Base-by-base conservation (phyloP, 2,329 filamentous ascomycete genomes). In the Geosmithia putterillii region DNA sequence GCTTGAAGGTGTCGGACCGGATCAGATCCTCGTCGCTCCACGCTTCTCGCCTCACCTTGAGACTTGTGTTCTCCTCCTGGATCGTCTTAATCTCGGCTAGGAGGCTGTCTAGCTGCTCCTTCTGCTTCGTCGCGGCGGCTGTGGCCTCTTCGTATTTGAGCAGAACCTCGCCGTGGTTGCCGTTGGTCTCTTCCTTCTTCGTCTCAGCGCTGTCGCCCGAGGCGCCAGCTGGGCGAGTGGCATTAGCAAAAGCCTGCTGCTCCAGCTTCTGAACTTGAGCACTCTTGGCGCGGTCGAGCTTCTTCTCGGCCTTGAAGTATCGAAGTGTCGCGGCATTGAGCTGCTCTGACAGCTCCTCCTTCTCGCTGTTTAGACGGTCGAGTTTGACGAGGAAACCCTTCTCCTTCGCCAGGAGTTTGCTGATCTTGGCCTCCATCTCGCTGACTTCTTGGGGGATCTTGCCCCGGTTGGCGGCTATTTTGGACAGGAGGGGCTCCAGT, bases 271-370 rank as follows among this genome's bases (percentile, higher is more conserved):
- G 85, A 2, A 95, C 88, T 45, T 94, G 88, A 15, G 80, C 68
- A 57, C 92, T 98, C 62, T 86, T 90, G 20, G 83, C 78, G 38
- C 92, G 79, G 59, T 98, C 92, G 42, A 96, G 70, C 59, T 88
- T 92, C 67, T 94, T 94, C 60, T 98, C 92, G 0, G 92, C 92
- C 52, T 94, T 86, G 68, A 96, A 86, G 56, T 94, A 96, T 50
- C 92, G 79, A 46, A 94, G 70, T 5, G 88, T 94, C 15, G 90
- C 92, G 28, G 79, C 82, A 57, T 96, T 90, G 18, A 96, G 70
- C 48, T 90, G 83, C 54, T 92, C 85, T 40, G 86, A 86, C 3
- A 95, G 71, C 52, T 86, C 80, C 43, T 94, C 83, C 54, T 92
- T 94, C 54, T 95, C 88, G 7, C 76, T 70, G 41, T 79, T 73